Evolutionary conservation across 163 green algal species (phyloP).

Genomic region (Scenedesmus sp.): DNA sequence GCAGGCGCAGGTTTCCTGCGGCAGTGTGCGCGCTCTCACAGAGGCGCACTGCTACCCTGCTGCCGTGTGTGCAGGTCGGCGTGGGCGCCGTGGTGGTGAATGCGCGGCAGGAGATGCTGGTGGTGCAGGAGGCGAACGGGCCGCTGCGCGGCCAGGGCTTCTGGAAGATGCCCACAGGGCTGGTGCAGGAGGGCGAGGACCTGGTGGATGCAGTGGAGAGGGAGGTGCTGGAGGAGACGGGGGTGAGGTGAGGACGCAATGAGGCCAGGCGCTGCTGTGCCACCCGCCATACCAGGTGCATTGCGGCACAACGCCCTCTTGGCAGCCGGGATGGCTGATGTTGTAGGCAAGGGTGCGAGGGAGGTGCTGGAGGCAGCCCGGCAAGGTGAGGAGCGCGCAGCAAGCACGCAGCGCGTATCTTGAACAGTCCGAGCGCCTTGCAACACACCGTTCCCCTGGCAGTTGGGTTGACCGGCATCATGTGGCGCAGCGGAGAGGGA

Average conservation of each 20-base stretch:
- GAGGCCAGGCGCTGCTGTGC: too few species aligned
- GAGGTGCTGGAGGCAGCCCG: too few species aligned
- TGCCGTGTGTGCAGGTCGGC: slow-evolving; percentile 86
- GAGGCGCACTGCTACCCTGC: slow-evolving; percentile 81
- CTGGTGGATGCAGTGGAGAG: slow-evolving; percentile 69
- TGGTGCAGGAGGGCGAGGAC: slow-evolving; percentile 80
- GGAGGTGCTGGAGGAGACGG: slow-evolving; percentile 73
- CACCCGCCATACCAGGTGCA: too few species aligned
- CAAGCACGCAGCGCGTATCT: too few species aligned
- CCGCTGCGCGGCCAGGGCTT: slow-evolving; percentile 74
- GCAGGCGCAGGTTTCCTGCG: background rate
- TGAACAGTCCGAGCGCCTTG: too few species aligned
- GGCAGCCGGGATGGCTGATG: too few species aligned
- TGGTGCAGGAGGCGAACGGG: slow-evolving; percentile 85
- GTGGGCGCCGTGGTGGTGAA: slow-evolving; percentile 89
- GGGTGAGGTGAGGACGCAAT: slow-evolving; percentile 34
- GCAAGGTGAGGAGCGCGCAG: too few species aligned
- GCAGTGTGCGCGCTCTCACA: slow-evolving; percentile 49
- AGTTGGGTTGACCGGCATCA: too few species aligned
- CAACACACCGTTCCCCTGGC: too few species aligned
- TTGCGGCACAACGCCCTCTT: slow-evolving; percentile 17
- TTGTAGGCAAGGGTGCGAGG: too few species aligned
- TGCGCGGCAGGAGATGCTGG: slow-evolving; percentile 73
- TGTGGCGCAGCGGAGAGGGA: slow-evolving; percentile 66
- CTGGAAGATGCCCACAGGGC: slow-evolving; percentile 92